phyloP scores from a whole-genome alignment of 2,329 filamentous ascomycete genomes.

The Ceratocystis smalleyi region DNA sequence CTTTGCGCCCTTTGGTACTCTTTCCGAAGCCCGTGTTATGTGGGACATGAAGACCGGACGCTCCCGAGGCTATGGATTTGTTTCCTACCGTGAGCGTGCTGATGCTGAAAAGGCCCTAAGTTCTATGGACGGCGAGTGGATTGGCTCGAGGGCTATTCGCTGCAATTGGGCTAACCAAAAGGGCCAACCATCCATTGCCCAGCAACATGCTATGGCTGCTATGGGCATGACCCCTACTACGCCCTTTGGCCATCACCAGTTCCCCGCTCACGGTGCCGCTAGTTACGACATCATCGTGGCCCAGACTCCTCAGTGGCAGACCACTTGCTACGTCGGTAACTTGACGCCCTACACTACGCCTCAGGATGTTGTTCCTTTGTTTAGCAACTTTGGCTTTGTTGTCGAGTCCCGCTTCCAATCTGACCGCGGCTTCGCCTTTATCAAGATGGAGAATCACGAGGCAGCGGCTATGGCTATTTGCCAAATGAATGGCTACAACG shows the following conservation, averaged over 20 bases:
- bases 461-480: constrained; percentile 98
- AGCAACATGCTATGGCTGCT: constrained; percentile 90
- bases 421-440: constrained; percentile 92
- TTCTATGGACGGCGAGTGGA: constrained; percentile 98
- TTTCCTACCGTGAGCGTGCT: constrained; percentile 83
- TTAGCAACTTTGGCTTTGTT: constrained; percentile 97
- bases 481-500: constrained; percentile 93
- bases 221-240: constrained; percentile 98
- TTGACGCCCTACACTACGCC: constrained; percentile 95
- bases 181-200: constrained; percentile 95
- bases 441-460: constrained; percentile 98
- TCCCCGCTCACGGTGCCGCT: constrained; percentile 89
- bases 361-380: constrained; percentile 89
- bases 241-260: constrained; percentile 92
- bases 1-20: constrained; percentile 87
- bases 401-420: constrained; percentile 96
- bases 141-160: constrained; percentile 91
- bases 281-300: constrained; percentile 94
- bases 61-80: constrained; percentile 93
- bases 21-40: constrained; percentile 97
- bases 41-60: constrained; percentile 99
- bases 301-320: constrained; percentile 96
- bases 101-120: constrained; percentile 93
- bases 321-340: constrained; percentile 95
- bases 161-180: constrained; percentile 99